These are phyloP conservation scores for Pyrenula massariospora DNA, from an alignment of 495 filamentous ascomycete species.

Conservation along the genomic window DNA sequence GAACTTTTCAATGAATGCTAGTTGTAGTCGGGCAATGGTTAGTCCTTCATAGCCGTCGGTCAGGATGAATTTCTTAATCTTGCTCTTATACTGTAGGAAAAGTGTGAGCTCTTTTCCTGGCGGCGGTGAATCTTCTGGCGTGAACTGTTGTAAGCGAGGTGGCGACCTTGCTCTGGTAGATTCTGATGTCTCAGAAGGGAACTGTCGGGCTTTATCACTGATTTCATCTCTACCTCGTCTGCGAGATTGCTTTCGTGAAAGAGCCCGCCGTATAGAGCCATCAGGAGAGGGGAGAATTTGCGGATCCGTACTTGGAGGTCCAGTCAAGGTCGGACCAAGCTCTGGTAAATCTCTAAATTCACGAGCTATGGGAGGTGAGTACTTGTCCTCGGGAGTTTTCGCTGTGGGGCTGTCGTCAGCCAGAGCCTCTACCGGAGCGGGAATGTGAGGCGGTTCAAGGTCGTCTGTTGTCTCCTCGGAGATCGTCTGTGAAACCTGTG, in stretches of 20 bases:
- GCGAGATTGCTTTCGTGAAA: conserved; percentile 24
- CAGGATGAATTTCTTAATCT: conserved; percentile 92
- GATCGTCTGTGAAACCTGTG: conserved; percentile 43
- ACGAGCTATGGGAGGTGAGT: conserved; percentile 25
- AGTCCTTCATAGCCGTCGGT: conserved; percentile 71
- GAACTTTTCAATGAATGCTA: conserved; percentile 99
- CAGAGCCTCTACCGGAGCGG: conserved; percentile 12
- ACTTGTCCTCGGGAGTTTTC: conserved; percentile 50
- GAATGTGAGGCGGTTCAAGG: conserved; percentile 23
- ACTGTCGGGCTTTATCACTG: conserved; percentile 13
- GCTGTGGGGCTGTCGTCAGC: conserved; percentile 30
- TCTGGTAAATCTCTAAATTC: conserved; percentile 13
- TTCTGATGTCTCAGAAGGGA: conserved; percentile 12
- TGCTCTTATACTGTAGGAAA: conserved; percentile 94
- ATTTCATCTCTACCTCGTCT: conserved; percentile 39
- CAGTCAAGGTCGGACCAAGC: conserved; percentile 20
- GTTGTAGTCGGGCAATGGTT: conserved; percentile 74
- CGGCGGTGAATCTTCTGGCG: conserved; percentile 63
- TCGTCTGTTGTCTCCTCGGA: conserved; percentile 49
- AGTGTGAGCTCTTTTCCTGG: conserved; percentile 82
- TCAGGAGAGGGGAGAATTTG: conserved; percentile 5
- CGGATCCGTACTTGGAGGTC: conserved; percentile 10
- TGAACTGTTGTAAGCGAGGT: conserved; percentile 35
- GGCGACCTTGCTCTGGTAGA: conserved; percentile 14
- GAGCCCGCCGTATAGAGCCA: conserved; percentile 4